These are phyloP conservation scores for Saussurea involucrata DNA, from an alignment of 129 eudicot genomes.

Conservation along the genomic window DNA sequence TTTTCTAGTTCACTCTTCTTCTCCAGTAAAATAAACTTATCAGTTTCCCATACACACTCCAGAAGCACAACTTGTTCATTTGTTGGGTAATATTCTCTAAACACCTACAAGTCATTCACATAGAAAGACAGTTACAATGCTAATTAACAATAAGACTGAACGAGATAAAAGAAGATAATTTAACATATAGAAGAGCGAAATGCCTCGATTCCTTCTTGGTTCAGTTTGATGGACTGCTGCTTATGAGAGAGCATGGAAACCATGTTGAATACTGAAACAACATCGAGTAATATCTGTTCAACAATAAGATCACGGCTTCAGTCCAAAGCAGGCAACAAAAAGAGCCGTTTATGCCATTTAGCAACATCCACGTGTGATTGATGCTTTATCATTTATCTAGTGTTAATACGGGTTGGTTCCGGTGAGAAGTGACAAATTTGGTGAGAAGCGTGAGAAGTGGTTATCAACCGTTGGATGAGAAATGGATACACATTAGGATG, in stretches of 20 bases:
- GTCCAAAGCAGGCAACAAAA: neutral
- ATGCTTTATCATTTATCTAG: too few species aligned
- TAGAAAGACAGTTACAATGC: neutral
- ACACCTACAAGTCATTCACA: conserved; percentile 47
- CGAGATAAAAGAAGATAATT: neutral
- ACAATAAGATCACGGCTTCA: conserved; percentile 1
- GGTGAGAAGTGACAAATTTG: too few species aligned
- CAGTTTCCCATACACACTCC: conserved; percentile 75
- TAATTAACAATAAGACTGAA: neutral
- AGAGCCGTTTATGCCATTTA: neutral
- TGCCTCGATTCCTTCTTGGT: conserved; percentile 85
- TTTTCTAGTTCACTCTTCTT: conserved; percentile 20
- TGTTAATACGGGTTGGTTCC: too few species aligned
- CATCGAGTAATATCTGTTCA: conserved; percentile 72
- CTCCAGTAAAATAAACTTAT: conserved; percentile 66
- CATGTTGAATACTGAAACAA: conserved; percentile 54
- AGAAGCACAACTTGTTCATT: conserved; percentile 46
- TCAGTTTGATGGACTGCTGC: conserved; percentile 57
- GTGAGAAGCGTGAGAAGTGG: too few species aligned
- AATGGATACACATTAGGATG: too few species aligned
- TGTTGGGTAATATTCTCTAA: conserved; percentile 65
- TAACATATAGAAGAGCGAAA: neutral
- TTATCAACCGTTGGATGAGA: too few species aligned
- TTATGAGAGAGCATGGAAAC: conserved; percentile 62
- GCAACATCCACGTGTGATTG: neutral